Evolutionary conservation across 2,329 filamentous ascomycete species (phyloP).

Genomic region (Plectosphaerella sp.): DNA sequence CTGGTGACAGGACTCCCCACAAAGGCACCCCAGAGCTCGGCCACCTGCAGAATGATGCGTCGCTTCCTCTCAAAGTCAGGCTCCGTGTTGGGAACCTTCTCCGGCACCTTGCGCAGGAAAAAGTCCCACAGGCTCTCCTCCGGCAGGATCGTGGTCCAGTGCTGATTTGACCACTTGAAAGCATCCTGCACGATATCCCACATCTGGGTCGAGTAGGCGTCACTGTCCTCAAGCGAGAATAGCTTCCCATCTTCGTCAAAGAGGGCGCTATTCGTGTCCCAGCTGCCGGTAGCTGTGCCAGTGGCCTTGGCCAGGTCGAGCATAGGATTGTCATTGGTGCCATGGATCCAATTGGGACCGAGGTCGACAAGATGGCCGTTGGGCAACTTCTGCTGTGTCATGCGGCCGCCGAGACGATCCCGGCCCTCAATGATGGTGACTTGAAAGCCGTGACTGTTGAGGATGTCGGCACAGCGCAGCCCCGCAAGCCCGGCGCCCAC

Average conservation of each 20-base stretch:
- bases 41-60: slow-evolving; percentile 43
- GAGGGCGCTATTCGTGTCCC: slow-evolving; percentile 49
- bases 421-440: slow-evolving; percentile 69
- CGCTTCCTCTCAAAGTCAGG: slow-evolving; percentile 34
- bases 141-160: slow-evolving; percentile 41
- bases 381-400: slow-evolving; percentile 45
- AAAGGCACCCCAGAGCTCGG: slow-evolving; percentile 67
- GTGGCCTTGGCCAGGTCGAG: slow-evolving; percentile 61
- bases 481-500: slow-evolving; percentile 68
- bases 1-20: slow-evolving; percentile 59
- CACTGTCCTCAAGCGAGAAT: slow-evolving; percentile 41
- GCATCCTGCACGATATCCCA: slow-evolving; percentile 67
- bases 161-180: slow-evolving; percentile 60
- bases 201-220: slow-evolving; percentile 46
- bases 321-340: slow-evolving; percentile 67
- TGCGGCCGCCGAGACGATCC: slow-evolving; percentile 61
- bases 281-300: slow-evolving; percentile 40
- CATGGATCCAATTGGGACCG: slow-evolving; percentile 80
- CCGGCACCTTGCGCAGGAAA: slow-evolving; percentile 38
- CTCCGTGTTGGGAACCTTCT: slow-evolving; percentile 41
- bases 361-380: slow-evolving; percentile 49
- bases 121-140: slow-evolving; percentile 49
- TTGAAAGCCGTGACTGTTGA: slow-evolving; percentile 59
- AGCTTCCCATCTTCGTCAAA: slow-evolving; percentile 52
- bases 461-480: slow-evolving; percentile 64